Base-by-base conservation (phyloP, 257 asterid species). In the Dorcoceras hygrometricum region DNA sequence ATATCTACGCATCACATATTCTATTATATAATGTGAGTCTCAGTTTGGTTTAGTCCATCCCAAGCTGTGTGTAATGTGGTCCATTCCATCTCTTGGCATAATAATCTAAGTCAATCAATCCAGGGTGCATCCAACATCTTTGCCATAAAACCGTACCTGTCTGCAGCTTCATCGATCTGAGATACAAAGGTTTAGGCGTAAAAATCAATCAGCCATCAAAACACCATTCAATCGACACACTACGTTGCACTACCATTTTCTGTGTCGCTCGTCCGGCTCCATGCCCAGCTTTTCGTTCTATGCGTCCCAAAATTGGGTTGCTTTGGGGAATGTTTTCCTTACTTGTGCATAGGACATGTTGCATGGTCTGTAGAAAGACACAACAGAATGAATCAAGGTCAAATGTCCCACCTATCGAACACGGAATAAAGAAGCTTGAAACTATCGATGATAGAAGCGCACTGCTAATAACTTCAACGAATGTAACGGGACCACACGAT, bases 401-500 rank as follows among this genome's bases (percentile, higher is more conserved):
- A 51, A 20, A 4, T 36, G 57, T 11, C 46, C n/a, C 43, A 53
- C 34, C 6, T 11, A n/a, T 7, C 3, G 23, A 51, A 28, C 64
- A 32, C 31, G 48, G 0, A 62, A 60, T 18, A 60, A 4, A 32
- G 32, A 57, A 27, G 2, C 18, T 51, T n/a, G 4, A 32, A 26
- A 56, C 36, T 43, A n/a, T 43, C 56, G 69, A 51, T 54, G 18
- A 11, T 56, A 48, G 54, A 66, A 68, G 54, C 87, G 8, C 64
- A 94, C 99, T 50, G 99, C 98, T 70, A 94, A 78, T 23, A 90
- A 77, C 77, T 94, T 90, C 69, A 94, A 78, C 0, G 99, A 87
- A 87, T 94, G 99, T 56, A 88, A 82, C 24, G 99, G 99, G 73
- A 94, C 99, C 6, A 94, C 99, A 1, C 99, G 87, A 77, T 94